Evolutionary conservation across 1,284 basidiomycete genomes (phyloP).

Genomic region (Ceratorhiza oryzae-sativae): DNA sequence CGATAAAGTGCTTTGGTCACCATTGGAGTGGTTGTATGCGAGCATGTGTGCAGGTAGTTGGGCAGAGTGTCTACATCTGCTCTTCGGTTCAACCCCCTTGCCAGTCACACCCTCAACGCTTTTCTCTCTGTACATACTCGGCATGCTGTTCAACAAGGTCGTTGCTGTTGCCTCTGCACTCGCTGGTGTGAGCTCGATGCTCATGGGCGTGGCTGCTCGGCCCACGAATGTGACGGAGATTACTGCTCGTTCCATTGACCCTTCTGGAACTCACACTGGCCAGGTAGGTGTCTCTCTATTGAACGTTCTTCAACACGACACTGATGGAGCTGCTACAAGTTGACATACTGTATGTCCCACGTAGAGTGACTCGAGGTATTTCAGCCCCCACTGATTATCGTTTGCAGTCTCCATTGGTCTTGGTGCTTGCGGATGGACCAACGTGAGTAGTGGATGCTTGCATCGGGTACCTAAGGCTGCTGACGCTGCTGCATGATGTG

Average conservation of each 20-base stretch:
- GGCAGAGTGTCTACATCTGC: background rate
- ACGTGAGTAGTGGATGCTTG: slow-evolving; percentile 8
- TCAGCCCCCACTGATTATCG: background rate
- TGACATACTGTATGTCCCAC: slow-evolving; percentile 27
- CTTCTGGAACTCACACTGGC: slow-evolving; percentile 25
- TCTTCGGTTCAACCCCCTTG: background rate
- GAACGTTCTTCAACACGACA: background rate
- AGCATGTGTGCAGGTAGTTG: background rate
- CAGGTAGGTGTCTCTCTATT: slow-evolving; percentile 11
- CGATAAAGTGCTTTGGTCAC: background rate
- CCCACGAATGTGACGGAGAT: slow-evolving; percentile 21
- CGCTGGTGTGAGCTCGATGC: slow-evolving; percentile 24
- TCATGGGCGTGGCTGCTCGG: slow-evolving; percentile 27
- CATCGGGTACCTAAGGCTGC: background rate
- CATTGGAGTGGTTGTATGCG: background rate
- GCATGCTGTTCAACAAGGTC: slow-evolving; percentile 13
- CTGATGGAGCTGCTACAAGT: background rate
- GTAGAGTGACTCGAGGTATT: background rate
- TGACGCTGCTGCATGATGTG: background rate
- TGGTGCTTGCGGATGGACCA: slow-evolving; percentile 33
- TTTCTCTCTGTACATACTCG: background rate
- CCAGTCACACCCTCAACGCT: background rate
- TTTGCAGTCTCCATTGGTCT: slow-evolving; percentile 23
- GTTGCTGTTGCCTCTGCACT: slow-evolving; percentile 6
- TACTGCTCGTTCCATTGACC: slow-evolving; percentile 25